These are phyloP conservation scores for Diplotaxis tenuifolia DNA, from an alignment of 345 rosid species.

Conservation along the genomic window DNA sequence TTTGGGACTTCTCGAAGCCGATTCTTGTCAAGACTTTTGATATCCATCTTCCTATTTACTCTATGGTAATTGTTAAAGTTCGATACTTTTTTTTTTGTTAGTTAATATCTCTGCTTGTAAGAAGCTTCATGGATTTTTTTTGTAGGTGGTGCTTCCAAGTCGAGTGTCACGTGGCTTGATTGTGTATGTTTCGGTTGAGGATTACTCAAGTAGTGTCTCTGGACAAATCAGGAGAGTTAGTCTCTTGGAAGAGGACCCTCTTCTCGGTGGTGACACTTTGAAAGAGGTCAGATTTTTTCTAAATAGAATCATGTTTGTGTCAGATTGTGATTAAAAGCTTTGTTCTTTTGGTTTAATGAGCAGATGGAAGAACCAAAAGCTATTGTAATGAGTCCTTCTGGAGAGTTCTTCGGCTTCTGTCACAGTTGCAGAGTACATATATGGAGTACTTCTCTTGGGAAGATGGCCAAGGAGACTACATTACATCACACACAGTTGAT, in stretches of 20 bases:
- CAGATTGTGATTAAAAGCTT: not conserved
- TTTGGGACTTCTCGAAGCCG: not conserved
- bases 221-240: not conserved
- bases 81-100: not conserved
- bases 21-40: not conserved
- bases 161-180: not conserved
- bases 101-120: not conserved
- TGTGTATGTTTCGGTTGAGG: not conserved
- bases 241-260: not conserved
- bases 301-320: not conserved
- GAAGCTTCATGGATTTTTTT: not conserved
- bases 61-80: not conserved
- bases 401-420: not conserved
- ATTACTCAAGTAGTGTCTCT: not conserved
- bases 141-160: not conserved
- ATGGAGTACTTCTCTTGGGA: not conserved
- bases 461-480: not conserved
- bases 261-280: not conserved
- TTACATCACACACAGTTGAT: not conserved
- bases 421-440: not conserved
- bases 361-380: not conserved
- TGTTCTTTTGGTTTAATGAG: not conserved
- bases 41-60: not conserved
- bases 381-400: not conserved
- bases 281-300: not conserved